A percentile compares a stretch with the other conserved stretches of the same genome.
Evolutionary conservation across 768 basidiomycete genomes (phyloP).

Genomic region (Suillus clintonianus): DNA sequence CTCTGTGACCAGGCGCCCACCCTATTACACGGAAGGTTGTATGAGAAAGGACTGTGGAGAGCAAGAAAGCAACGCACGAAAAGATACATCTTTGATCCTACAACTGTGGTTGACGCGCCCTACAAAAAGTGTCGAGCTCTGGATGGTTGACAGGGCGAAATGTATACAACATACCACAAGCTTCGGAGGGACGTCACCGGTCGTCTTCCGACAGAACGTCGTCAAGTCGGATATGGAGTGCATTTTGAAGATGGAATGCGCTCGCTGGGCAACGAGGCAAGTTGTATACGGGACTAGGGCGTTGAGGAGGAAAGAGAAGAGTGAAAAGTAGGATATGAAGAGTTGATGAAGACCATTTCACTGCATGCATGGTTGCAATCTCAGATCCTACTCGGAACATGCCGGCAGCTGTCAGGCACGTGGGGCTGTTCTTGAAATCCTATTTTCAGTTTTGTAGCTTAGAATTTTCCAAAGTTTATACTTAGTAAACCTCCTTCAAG

Average conservation of each 20-base stretch:
- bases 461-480: slow-evolving; percentile 1
- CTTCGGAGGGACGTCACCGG: slow-evolving; percentile 85
- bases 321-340: slow-evolving; percentile 3
- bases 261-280: not conserved
- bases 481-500: not conserved
- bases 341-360: slow-evolving; percentile 4
- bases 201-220: slow-evolving; percentile 79
- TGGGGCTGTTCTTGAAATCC: not conserved
- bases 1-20: slow-evolving; percentile 84
- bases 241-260: slow-evolving; percentile 31
- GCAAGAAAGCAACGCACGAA: slow-evolving; percentile 56
- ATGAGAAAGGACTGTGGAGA: not conserved
- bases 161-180: slow-evolving; percentile 71
- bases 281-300: slow-evolving; percentile 8
- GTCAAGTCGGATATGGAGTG: slow-evolving; percentile 91
- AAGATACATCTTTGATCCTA: slow-evolving; percentile 86
- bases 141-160: not conserved
- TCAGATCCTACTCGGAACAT: slow-evolving; percentile 29
- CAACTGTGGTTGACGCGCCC: slow-evolving; percentile 91
- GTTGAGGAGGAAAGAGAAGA: slow-evolving; percentile 20
- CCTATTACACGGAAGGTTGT: slow-evolving; percentile 44
- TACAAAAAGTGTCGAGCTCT: slow-evolving; percentile 28
- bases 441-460: not conserved
- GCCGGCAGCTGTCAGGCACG: slow-evolving; percentile 15
- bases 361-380: slow-evolving; percentile 19